These are phyloP conservation scores for Sporisorium sorghi DNA, from an alignment of 1,284 basidiomycete species.

Conservation along the genomic window DNA sequence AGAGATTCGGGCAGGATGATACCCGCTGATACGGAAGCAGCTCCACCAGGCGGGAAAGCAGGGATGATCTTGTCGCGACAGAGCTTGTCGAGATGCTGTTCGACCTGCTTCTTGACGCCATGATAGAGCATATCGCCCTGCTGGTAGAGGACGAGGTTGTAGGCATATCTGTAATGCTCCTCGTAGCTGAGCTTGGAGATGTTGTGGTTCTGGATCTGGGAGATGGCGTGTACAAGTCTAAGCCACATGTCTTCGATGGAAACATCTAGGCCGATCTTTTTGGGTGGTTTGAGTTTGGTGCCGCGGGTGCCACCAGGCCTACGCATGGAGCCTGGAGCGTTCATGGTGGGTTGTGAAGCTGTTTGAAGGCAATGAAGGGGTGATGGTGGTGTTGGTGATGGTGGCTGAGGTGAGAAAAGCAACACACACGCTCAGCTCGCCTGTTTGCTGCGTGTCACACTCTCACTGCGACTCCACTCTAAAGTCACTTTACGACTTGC, in stretches of 20 bases:
- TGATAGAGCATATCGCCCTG: conserved; percentile 87
- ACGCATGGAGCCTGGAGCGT: conserved; percentile 49
- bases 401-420: not conserved
- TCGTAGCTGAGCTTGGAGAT: conserved; percentile 93
- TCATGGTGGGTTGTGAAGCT: conserved; percentile 16
- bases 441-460: not conserved
- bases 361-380: not conserved
- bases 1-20: conserved; percentile 72
- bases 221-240: conserved; percentile 83
- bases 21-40: conserved; percentile 40
- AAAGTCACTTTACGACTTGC: no score
- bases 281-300: conserved; percentile 51
- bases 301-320: conserved; percentile 44
- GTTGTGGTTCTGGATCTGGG: conserved; percentile 95
- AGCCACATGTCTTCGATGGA: conserved; percentile 73
- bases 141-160: conserved; percentile 72
- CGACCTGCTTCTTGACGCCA: conserved; percentile 83
- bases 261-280: conserved; percentile 62
- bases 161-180: conserved; percentile 79
- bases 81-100: conserved; percentile 84
- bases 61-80: conserved; percentile 83
- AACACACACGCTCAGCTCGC: not conserved
- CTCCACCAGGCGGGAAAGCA: conserved; percentile 77
- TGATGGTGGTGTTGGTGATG: not conserved
- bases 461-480: no score